Evolutionary conservation across 331 rosid genomes (phyloP).

Genomic region (Cucumis variabilis): DNA sequence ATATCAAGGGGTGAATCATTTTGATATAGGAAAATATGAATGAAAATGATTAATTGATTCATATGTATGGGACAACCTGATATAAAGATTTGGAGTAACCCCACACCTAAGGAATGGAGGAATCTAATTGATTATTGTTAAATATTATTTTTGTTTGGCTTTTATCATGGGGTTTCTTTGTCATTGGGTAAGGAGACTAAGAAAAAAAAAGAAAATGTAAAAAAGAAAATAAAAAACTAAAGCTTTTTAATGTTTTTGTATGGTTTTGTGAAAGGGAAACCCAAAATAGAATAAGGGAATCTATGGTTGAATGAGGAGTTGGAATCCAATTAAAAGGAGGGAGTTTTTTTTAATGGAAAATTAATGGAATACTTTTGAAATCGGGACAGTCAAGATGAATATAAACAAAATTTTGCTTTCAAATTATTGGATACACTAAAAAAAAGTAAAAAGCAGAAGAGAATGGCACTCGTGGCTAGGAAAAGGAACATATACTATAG

Average conservation of each 20-base stretch:
- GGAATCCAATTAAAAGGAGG: slow-evolving; percentile 81
- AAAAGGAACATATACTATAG: too few species aligned
- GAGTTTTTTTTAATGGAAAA: slow-evolving; percentile 32
- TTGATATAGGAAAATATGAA: not conserved
- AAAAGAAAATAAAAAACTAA: not conserved
- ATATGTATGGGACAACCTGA: too few species aligned
- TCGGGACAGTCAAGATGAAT: too few species aligned
- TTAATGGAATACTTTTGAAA: too few species aligned
- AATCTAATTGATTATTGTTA: not conserved
- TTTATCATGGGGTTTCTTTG: slow-evolving; percentile 27
- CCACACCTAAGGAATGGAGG: not conserved
- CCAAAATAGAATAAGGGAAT: slow-evolving; percentile 57
- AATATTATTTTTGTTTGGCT: not conserved
- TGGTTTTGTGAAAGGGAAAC: slow-evolving; percentile 70
- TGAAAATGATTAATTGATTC: not conserved
- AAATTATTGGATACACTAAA: too few species aligned
- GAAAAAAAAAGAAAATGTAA: not conserved
- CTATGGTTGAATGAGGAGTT: slow-evolving; percentile 92
- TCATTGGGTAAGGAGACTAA: slow-evolving; percentile 24
- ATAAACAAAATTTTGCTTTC: too few species aligned
- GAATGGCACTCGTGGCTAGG: too few species aligned
- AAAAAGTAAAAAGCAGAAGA: too few species aligned
- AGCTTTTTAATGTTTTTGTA: slow-evolving; percentile 40
- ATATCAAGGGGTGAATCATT: not conserved
- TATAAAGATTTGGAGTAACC: not conserved